Base-by-base conservation (phyloP, 106 monocot genomes). In the Phalaenopsis equestris region DNA sequence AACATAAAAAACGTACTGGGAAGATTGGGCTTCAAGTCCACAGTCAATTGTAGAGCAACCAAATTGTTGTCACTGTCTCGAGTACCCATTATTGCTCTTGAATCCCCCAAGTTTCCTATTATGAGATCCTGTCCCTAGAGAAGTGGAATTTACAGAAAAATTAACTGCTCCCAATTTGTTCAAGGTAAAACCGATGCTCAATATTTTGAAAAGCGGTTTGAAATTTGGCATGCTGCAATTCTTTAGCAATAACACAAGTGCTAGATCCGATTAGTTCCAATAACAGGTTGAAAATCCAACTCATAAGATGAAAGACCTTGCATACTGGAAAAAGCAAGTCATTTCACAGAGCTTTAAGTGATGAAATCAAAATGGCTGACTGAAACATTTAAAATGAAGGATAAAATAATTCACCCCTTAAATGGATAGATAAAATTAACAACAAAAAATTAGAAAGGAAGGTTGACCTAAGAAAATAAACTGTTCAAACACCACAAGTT, bases 81-180 rank as follows among this genome's bases (percentile, higher is more conserved):
- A 77, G 93, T 91, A n/a, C 89, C 95, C 80, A 95, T 43, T 70
- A 95, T 83, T 80, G 95, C 95, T 85, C 95, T 89, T 3, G 95
- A 95, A 81, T 95, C 95, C 41, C 95, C 95, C 72, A 95, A 80
- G 81, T 95, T 95, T 82, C 95, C 95, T 80, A 95, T 87, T 67
- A 95, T 81, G 84, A 95, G 93, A 86, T 93, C 90, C 52, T 82
- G 81, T 67, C 95, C 95, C 95, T 95, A 83, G 9, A 87, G 12
- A 85, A 85, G 75, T 57, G 19, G 39, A 83, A 89, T 42, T 56
- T 37, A 42, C 67, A 82, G 18, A 84, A 52, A 67, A 73, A 49
- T 30, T 78, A 83, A 81, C 55, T 79, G 6, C 78, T 80, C 56
- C 42, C 75, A 84, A 77, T 64, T 77, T 61, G 70, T 19, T 79